A percentile compares a stretch with the other conserved stretches of the same genome.
Evolutionary conservation across 129 eudicot species (phyloP).

Genomic region (Kitagawia praeruptora): DNA sequence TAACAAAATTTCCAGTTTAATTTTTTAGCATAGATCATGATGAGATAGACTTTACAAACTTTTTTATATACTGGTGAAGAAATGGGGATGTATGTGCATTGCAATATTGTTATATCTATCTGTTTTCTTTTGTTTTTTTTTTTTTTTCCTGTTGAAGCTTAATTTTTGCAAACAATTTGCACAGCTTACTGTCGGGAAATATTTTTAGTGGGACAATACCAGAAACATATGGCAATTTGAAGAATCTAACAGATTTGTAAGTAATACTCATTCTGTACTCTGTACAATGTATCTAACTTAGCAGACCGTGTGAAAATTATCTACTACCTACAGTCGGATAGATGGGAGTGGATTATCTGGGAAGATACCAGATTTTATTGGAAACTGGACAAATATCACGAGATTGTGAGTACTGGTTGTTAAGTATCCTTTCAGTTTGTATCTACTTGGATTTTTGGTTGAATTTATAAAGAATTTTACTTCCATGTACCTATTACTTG

Average conservation of each 20-base stretch:
- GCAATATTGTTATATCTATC: neutral
- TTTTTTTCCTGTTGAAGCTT: neutral
- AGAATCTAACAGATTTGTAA: slow-evolving; percentile 45
- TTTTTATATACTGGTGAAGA: neutral
- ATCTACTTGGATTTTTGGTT: neutral
- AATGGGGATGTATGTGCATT: neutral
- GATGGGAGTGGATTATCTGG: slow-evolving; percentile 44
- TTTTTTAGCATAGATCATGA: neutral
- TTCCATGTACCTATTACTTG: neutral
- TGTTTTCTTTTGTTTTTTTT: neutral
- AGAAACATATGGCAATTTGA: slow-evolving; percentile 27
- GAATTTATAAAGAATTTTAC: neutral
- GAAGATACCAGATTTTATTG: slow-evolving; percentile 45
- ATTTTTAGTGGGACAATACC: slow-evolving; percentile 44
- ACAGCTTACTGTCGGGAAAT: slow-evolving; percentile 50
- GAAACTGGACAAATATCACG: slow-evolving; percentile 31
- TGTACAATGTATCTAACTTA: neutral
- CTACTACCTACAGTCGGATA: slow-evolving; percentile 31
- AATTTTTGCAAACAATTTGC: neutral
- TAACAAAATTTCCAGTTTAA: neutral
- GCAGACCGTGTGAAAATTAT: neutral
- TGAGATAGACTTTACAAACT: neutral
- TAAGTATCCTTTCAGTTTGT: neutral
- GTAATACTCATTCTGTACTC: neutral
- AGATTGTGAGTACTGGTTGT: slow-evolving; percentile 29